phyloP scores from a whole-genome alignment of 306 rosid species.

The Fragaria nilgerrensis region DNA sequence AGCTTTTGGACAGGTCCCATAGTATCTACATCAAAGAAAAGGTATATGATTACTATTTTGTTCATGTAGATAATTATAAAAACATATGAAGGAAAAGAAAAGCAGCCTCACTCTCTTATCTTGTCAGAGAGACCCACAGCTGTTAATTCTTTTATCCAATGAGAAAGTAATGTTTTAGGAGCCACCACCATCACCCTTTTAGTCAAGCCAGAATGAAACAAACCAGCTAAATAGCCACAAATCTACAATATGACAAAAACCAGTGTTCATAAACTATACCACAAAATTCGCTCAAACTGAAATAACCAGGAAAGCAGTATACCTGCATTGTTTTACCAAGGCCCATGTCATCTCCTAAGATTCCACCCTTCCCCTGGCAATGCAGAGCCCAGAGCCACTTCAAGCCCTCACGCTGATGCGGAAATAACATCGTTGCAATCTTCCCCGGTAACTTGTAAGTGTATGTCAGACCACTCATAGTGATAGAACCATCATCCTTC shows the following conservation, averaged over 20 bases:
- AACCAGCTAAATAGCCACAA: slow-evolving; percentile 83
- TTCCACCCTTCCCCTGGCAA: slow-evolving; percentile 84
- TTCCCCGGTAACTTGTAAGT: slow-evolving; percentile 58
- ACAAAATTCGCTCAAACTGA: slow-evolving; percentile 8
- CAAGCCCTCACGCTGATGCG: slow-evolving; percentile 83
- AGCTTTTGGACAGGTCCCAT: slow-evolving; percentile 56
- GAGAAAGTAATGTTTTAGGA: slow-evolving; percentile 78
- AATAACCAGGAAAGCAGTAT: slow-evolving; percentile 9
- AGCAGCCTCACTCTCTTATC: slow-evolving; percentile 69
- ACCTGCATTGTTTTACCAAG: slow-evolving; percentile 98
- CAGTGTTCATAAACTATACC: background rate
- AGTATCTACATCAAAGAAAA: slow-evolving; percentile 53
- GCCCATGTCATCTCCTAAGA: slow-evolving; percentile 98
- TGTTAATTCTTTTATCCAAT: slow-evolving; percentile 89
- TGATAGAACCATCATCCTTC: slow-evolving; percentile 47
- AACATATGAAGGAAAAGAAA: slow-evolving; percentile 8
- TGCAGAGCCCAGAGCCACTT: slow-evolving; percentile 93
- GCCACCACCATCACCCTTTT: slow-evolving; percentile 81
- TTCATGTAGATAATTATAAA: slow-evolving; percentile 4
- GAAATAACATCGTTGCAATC: slow-evolving; percentile 68
- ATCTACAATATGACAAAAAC: slow-evolving; percentile 51
- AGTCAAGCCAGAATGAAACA: slow-evolving; percentile 65
- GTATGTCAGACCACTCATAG: slow-evolving; percentile 43
- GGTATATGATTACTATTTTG: slow-evolving; percentile 6
- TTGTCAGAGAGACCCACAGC: slow-evolving; percentile 76